These are phyloP conservation scores for Colletotrichum sp. DNA, from an alignment of 2,329 filamentous ascomycete species.

Conservation along the genomic window DNA sequence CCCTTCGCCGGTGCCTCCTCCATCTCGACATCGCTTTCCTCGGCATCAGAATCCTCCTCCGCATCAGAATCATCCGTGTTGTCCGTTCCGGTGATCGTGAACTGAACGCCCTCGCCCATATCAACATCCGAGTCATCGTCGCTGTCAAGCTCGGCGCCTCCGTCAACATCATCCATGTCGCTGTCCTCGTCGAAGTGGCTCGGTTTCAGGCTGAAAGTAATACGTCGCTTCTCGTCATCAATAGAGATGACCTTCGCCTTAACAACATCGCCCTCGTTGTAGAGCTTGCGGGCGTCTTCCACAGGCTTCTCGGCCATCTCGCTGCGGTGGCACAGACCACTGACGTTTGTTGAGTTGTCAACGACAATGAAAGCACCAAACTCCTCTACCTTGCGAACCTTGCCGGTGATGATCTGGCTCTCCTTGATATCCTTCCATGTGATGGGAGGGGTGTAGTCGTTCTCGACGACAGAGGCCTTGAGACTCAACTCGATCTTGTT, in stretches of 20 bases:
- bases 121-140: conserved; percentile 51
- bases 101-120: conserved; percentile 47
- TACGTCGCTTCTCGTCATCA: conserved; percentile 74
- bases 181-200: conserved; percentile 78
- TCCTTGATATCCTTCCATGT: conserved; percentile 77
- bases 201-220: conserved; percentile 91
- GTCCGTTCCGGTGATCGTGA: conserved; percentile 52
- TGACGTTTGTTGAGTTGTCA: conserved; percentile 86
- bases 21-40: conserved; percentile 49
- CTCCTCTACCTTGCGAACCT: conserved; percentile 90
- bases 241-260: conserved; percentile 89
- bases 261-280: conserved; percentile 88
- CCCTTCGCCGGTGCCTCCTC: conserved; percentile 28
- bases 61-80: conserved; percentile 36
- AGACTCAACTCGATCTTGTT: conserved; percentile 84
- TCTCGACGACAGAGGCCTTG: conserved; percentile 83
- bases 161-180: conserved; percentile 52
- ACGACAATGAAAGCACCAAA: conserved; percentile 95
- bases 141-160: conserved; percentile 48
- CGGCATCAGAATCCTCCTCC: conserved; percentile 45
- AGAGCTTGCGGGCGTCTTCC: conserved; percentile 86
- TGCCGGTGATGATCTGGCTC: conserved; percentile 86
- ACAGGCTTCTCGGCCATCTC: conserved; percentile 88
- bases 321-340: conserved; percentile 89
- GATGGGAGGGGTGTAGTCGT: conserved; percentile 76